Evolutionary conservation across 2,329 filamentous ascomycete species (phyloP).

Genomic region (Fusarium sp.): DNA sequence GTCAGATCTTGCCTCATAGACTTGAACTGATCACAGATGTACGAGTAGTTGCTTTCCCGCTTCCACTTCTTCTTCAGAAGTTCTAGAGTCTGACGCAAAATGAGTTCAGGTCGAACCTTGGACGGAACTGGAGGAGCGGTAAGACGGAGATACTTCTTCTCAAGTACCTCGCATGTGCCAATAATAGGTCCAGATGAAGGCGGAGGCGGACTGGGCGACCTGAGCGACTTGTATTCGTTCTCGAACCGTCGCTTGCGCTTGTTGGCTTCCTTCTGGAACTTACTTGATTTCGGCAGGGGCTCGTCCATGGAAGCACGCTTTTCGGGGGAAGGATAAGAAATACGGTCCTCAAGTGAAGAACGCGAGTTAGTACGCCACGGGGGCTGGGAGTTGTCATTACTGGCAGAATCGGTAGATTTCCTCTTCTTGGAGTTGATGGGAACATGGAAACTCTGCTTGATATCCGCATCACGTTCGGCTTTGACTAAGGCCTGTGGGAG

Average conservation of each 20-base stretch:
- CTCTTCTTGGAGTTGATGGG: slow-evolving; percentile 73
- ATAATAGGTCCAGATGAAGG: slow-evolving; percentile 77
- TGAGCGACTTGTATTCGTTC: slow-evolving; percentile 66
- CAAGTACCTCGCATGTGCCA: slow-evolving; percentile 82
- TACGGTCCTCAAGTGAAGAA: slow-evolving; percentile 74
- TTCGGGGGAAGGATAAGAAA: slow-evolving; percentile 66
- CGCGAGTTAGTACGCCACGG: slow-evolving; percentile 78
- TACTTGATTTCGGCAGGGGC: slow-evolving; percentile 72
- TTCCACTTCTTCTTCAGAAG: slow-evolving; percentile 95
- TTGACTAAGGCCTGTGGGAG: slow-evolving; percentile 86
- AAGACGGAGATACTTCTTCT: slow-evolving; percentile 94
- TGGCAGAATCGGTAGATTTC: slow-evolving; percentile 75
- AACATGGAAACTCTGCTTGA: slow-evolving; percentile 47
- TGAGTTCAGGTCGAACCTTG: slow-evolving; percentile 82
- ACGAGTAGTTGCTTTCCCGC: slow-evolving; percentile 91
- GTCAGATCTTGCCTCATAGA: slow-evolving; percentile 97
- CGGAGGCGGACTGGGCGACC: slow-evolving; percentile 65
- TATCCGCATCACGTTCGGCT: slow-evolving; percentile 68
- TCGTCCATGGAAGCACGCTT: slow-evolving; percentile 58
- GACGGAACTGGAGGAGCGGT: slow-evolving; percentile 90
- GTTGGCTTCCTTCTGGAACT: slow-evolving; percentile 90
- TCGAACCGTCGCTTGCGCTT: slow-evolving; percentile 91
- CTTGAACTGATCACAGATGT: slow-evolving; percentile 99
- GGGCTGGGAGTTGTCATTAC: slow-evolving; percentile 64
- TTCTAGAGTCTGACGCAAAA: slow-evolving; percentile 86